phyloP scores from a whole-genome alignment of 2,329 filamentous ascomycete genomes.

The Epichloe aotearoae region DNA sequence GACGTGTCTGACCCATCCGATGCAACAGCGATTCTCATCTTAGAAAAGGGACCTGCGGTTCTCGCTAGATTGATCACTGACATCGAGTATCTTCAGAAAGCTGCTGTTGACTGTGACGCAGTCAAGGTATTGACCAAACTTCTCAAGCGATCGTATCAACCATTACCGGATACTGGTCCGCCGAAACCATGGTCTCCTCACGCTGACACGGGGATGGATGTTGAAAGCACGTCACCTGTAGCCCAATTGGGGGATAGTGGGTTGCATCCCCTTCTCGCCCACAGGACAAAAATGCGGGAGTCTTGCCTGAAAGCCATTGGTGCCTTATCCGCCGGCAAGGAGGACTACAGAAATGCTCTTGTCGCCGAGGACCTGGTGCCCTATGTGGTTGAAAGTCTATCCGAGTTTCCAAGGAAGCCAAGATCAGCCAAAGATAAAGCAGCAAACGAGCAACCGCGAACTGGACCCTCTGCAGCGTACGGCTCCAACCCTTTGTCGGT shows the following conservation, averaged over 20 bases:
- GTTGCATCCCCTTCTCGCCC: conserved; percentile 44
- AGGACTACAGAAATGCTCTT: conserved; percentile 70
- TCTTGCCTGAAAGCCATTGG: conserved; percentile 65
- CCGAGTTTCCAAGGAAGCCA: conserved; percentile 39
- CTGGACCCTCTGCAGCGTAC: conserved; percentile 32
- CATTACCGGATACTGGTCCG: conserved; percentile 20
- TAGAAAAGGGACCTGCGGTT: conserved; percentile 61
- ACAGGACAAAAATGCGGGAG: conserved; percentile 66
- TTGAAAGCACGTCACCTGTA: conserved; percentile 20
- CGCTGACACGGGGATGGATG: conserved; percentile 20
- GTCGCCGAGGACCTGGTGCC: conserved; percentile 70
- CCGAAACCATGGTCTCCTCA: conserved; percentile 27
- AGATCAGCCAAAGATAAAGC: conserved; percentile 26
- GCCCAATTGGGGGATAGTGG: conserved; percentile 47
- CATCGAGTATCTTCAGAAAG: conserved; percentile 65
- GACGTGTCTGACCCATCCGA: conserved; percentile 25
- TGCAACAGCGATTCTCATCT: conserved; percentile 27
- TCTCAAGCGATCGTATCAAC: conserved; percentile 37
- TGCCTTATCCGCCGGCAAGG: conserved; percentile 68
- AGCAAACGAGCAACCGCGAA: conserved; percentile 18
- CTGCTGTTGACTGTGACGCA: conserved; percentile 55
- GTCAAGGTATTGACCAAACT: conserved; percentile 33
- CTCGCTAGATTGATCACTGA: conserved; percentile 69
- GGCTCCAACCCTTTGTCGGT: conserved; percentile 65
- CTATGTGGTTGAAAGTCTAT: conserved; percentile 72